Conservation (phyloP, 805 yeast genomes). For the Candida orba region DNA sequence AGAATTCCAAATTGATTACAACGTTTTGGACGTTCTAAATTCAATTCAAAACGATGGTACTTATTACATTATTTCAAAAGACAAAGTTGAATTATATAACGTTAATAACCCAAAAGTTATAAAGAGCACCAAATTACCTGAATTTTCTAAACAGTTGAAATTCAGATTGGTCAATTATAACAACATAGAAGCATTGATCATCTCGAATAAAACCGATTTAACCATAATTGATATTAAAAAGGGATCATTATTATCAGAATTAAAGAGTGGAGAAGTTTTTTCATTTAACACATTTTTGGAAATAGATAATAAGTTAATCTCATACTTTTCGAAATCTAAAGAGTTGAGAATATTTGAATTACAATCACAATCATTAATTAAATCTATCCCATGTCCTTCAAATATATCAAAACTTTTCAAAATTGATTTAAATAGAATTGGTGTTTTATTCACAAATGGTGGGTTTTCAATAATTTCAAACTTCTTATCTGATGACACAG, state of each 20-base stretch:
- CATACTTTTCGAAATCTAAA: background rate
- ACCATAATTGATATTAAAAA: background rate
- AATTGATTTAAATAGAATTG: background rate
- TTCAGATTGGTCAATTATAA: too few relatives aligned
- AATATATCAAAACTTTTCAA: too few relatives aligned
- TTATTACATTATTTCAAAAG: background rate
- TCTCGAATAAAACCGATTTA: background rate
- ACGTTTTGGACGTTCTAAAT: background rate
- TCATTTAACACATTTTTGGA: too few relatives aligned
- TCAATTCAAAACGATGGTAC: background rate
- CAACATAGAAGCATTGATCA: background rate
- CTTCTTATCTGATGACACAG: background rate
- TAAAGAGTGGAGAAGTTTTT: background rate
- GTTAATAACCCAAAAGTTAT: conserved; percentile 8
- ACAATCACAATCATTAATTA: background rate
- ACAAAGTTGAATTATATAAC: conserved; percentile 14
- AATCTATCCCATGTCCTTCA: background rate
- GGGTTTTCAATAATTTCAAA: conserved; percentile 27
- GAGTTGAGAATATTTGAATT: background rate
- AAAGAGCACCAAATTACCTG: background rate
- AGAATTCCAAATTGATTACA: background rate
- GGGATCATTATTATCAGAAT: background rate
- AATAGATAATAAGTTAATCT: background rate
- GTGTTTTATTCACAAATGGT: conserved; percentile 25
- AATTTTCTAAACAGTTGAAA: too few relatives aligned